These are phyloP conservation scores for Lachancea thermotolerans DNA, from an alignment of 805 yeast genomes.

Conservation along the genomic window DNA sequence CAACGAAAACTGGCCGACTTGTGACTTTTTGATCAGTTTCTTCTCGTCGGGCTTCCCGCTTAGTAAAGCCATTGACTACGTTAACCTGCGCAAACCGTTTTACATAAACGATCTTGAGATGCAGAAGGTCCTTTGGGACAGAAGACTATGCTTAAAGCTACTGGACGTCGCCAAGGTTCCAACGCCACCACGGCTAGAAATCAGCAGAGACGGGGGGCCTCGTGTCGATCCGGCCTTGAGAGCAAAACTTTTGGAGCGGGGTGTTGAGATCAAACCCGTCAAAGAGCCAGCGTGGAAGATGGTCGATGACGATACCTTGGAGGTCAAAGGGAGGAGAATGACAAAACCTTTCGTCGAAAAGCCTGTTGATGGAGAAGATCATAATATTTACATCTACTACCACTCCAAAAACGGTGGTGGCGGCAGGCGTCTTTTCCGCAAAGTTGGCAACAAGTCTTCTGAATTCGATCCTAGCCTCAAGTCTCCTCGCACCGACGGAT, in stretches of 20 bases:
- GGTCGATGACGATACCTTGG: conserved; percentile 80
- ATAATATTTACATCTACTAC: conserved; percentile 89
- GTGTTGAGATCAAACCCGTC: conserved; percentile 40
- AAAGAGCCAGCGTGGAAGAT: conserved; percentile 77
- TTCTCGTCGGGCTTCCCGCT: conserved; percentile 95
- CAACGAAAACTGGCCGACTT: conserved; percentile 97
- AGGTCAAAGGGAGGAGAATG: conserved; percentile 64
- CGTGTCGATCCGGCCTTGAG: conserved; percentile 62
- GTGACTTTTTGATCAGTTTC: conserved; percentile 89
- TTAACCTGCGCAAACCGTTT: conserved; percentile 81
- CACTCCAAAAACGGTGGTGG: conserved; percentile 92
- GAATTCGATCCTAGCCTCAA: conserved; percentile 82
- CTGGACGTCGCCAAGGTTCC: conserved; percentile 80
- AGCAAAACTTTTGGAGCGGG: conserved; percentile 51
- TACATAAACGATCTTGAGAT: conserved; percentile 80
- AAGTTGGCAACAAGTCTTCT: conserved; percentile 93
- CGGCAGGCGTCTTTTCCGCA: conserved; percentile 87
- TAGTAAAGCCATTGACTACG: conserved; percentile 90
- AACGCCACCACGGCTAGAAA: conserved; percentile 81
- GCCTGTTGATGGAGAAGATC: conserved; percentile 99
- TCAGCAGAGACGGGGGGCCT: conserved; percentile 97
- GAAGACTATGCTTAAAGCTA: conserved; percentile 76
- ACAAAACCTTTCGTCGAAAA: conserved; percentile 94
- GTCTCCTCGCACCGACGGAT: conserved; percentile 79
- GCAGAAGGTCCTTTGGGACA: conserved; percentile 96